Percentiles rank a stretch among this genome's conserved stretches.
phyloP scores from a whole-genome alignment of 2,329 filamentous ascomycete species.

The Neofusicoccum ribis region DNA sequence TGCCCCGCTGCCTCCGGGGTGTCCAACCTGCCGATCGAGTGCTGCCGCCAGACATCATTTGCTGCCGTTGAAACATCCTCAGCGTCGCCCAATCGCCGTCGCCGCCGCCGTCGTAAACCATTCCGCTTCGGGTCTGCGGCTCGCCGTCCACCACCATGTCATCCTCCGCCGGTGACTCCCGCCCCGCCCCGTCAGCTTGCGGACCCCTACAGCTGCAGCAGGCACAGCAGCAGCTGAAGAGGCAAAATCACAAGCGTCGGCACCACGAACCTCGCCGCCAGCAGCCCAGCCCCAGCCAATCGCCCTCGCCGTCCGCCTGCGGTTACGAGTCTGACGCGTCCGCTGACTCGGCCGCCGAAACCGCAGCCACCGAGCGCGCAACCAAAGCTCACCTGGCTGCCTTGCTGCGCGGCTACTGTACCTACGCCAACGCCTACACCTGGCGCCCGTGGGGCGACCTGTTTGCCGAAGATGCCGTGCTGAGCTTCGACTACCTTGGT shows the following conservation, averaged over 20 bases:
- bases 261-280: not conserved
- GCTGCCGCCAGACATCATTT: not conserved
- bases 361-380: not conserved
- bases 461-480: constrained; percentile 1
- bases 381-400: not conserved
- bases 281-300: not conserved
- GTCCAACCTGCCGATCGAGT: too few relatives aligned
- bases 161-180: not conserved
- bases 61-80: not conserved
- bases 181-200: not conserved
- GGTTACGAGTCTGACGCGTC: not conserved
- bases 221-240: not conserved
- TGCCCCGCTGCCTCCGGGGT: not conserved
- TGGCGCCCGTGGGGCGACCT: constrained; percentile 2
- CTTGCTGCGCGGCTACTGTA: constrained; percentile 1
- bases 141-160: not conserved
- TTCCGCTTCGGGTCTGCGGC: not conserved
- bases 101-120: not conserved
- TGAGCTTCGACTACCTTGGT: constrained; percentile 4
- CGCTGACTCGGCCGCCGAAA: not conserved
- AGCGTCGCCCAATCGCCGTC: not conserved
- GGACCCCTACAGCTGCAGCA: not conserved
- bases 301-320: not conserved
- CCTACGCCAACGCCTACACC: not conserved
- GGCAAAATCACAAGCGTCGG: not conserved